Percentiles rank a stretch among this genome's conserved stretches.
Conservation (phyloP, 2,329 filamentous ascomycete genomes). For the Aspergillus arachidicola region DNA sequence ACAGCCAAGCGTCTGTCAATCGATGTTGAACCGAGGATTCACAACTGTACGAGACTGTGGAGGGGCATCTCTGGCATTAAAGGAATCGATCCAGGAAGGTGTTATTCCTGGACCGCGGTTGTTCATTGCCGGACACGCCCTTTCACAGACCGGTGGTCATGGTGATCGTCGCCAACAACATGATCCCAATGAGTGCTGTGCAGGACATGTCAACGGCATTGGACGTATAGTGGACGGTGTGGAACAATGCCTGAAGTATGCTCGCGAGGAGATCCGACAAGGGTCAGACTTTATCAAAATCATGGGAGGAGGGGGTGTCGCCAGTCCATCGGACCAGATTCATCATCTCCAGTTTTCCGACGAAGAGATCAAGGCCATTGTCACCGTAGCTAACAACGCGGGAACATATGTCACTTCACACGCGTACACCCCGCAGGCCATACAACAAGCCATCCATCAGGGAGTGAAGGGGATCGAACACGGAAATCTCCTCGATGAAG, state of each 20-base stretch:
- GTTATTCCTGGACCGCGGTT: constrained; percentile 59
- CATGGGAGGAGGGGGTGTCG: constrained; percentile 61
- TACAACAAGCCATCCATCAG: constrained; percentile 58
- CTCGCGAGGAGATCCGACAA: constrained; percentile 57
- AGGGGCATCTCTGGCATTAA: constrained; percentile 56
- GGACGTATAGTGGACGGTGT: constrained; percentile 58
- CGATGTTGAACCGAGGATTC: constrained; percentile 61
- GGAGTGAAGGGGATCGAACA: constrained; percentile 61
- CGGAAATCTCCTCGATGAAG: constrained; percentile 47
- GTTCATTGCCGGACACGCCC: constrained; percentile 57
- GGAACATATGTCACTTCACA: constrained; percentile 61
- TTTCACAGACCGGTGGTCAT: constrained; percentile 63
- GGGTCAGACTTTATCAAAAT: constrained; percentile 66
- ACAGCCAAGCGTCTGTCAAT: constrained; percentile 26
- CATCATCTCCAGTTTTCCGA: constrained; percentile 59
- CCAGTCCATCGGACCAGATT: constrained; percentile 57
- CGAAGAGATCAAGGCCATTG: constrained; percentile 59
- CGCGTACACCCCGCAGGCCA: constrained; percentile 58
- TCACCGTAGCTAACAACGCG: constrained; percentile 51
- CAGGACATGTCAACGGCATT: constrained; percentile 39
- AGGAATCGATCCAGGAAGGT: constrained; percentile 58
- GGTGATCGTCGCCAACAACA: constrained; percentile 54
- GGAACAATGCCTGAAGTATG: constrained; percentile 55
- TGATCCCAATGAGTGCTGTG: constrained; percentile 48
- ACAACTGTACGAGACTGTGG: constrained; percentile 62